Evolutionary conservation across 305 asterid genomes (phyloP), one percentile per base, ranked within the genome.

Genomic region (Fraxinus baroniana): DNA sequence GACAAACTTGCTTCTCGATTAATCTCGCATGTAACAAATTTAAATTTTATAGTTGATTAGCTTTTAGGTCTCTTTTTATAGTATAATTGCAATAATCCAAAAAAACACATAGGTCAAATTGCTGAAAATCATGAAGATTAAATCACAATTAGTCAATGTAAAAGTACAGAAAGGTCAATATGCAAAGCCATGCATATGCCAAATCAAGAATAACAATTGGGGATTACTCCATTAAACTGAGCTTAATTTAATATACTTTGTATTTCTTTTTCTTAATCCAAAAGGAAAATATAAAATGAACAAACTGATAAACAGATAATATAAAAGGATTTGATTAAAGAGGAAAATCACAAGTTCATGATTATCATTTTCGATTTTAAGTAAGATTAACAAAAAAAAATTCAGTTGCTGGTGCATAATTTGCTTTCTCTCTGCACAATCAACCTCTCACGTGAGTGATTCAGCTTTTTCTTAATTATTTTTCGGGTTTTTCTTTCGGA

Each of bases 371-470:
- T 32, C 17, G 9, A 32, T 71, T 71, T 30, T 17, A 30, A 71
- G 76, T 18, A 32, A 71, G 33, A 71, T 30, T 52, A 24, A 66
- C 6, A 0, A 9, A 68, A 68, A 0, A 46, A 46, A 0, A 49
- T 0, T 71, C 76, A 32, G 89, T 64, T 82, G 86, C 85, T 81
- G 83, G 78, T 88, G 89, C 94, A 86, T 89, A 89, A 88, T 90
- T 89, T 92, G 88, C 91, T 91, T 90, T 88, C 92, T 87, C 90
- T 78, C 85, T 86, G 87, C 90, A 85, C 93, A 91, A 91, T 91
- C 90, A 89, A 90, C 87, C 92, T 87, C 90, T 89, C 93, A 89
- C 92, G 93, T 91, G 92, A 85, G 85, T 80, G 84, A 83, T 87
- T 80, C 90, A 77, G 86, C 87, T 80, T 71, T 71, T 71, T 82